phyloP scores from a whole-genome alignment of 1,284 basidiomycete species.

The Moesziomyces antarcticus region DNA sequence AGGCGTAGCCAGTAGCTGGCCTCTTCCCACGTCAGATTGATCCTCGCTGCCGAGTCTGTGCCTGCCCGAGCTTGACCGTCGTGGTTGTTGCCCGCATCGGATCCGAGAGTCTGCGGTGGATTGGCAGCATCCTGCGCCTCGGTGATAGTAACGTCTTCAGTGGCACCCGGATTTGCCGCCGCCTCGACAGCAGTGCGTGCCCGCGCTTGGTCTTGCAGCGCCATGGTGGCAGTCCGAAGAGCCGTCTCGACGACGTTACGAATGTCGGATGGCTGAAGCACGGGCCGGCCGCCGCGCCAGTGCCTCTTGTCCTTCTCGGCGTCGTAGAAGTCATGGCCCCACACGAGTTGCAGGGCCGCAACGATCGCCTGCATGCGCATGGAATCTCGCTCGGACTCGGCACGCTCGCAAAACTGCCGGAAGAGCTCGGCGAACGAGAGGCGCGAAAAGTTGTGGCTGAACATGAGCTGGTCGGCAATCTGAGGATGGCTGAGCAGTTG shows the following conservation, averaged over 20 bases:
- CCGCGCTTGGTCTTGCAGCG: conserved; percentile 18
- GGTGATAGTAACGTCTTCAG: not conserved
- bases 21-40: conserved; percentile 43
- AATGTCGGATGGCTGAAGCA: conserved; percentile 16
- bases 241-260: conserved; percentile 19
- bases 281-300: conserved; percentile 29
- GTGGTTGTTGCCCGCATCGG: not conserved
- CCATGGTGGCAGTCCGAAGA: conserved; percentile 14
- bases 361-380: conserved; percentile 34
- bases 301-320: conserved; percentile 29
- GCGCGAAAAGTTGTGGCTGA: conserved; percentile 32
- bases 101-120: not conserved
- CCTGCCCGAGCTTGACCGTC: conserved; percentile 11
- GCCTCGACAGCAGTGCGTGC: conserved; percentile 1
- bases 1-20: conserved; percentile 43
- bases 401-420: conserved; percentile 25
- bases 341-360: conserved; percentile 35
- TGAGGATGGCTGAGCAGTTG: conserved; percentile 56
- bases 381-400: conserved; percentile 35
- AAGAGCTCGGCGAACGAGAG: conserved; percentile 50
- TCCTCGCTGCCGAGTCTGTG: conserved; percentile 6
- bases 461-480: conserved; percentile 44
- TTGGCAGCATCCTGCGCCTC: not conserved
- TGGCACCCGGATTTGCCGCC: not conserved
- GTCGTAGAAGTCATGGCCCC: conserved; percentile 46